phyloP scores from a whole-genome alignment of 805 yeast species.

The Candida xiaguanensis region DNA sequence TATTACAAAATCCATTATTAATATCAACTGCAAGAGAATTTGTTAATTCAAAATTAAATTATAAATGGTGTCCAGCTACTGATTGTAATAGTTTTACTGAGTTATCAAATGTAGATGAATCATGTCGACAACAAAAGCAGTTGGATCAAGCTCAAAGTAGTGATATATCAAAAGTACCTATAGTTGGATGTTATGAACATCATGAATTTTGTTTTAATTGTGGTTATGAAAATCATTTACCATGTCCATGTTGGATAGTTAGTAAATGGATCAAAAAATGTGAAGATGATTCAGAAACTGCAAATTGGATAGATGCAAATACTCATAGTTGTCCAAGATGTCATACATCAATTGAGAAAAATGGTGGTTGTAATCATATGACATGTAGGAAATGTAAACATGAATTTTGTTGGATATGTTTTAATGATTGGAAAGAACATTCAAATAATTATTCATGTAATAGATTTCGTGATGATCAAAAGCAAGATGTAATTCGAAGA shows the following conservation, averaged over 20 bases:
- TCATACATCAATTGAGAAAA: conserved; percentile 74
- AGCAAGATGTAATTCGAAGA: conserved; percentile 38
- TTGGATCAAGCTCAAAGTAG: conserved; percentile 19
- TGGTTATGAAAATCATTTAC: conserved; percentile 71
- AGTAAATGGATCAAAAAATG: conserved; percentile 75
- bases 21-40: conserved; percentile 43
- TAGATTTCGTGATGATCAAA: conserved; percentile 33
- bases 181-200: conserved; percentile 61
- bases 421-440: conserved; percentile 72
- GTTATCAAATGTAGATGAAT: conserved; percentile 9
- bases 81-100: conserved; percentile 67
- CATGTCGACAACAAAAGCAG: conserved; percentile 4
- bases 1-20: conserved; percentile 31
- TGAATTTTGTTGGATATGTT: conserved; percentile 94
- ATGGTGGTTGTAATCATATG: conserved; percentile 98
- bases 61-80: conserved; percentile 81
- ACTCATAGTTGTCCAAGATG: conserved; percentile 89
- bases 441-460: conserved; percentile 65
- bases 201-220: conserved; percentile 82
- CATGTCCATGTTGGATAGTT: conserved; percentile 74
- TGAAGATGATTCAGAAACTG: conserved; percentile 82
- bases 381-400: conserved; percentile 69
- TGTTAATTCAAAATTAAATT: conserved; percentile 46
- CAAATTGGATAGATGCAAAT: conserved; percentile 80
- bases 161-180: conserved; percentile 45